Evolutionary conservation across 768 basidiomycete genomes (phyloP).

Genomic region (Xerocomus potaroensis): DNA sequence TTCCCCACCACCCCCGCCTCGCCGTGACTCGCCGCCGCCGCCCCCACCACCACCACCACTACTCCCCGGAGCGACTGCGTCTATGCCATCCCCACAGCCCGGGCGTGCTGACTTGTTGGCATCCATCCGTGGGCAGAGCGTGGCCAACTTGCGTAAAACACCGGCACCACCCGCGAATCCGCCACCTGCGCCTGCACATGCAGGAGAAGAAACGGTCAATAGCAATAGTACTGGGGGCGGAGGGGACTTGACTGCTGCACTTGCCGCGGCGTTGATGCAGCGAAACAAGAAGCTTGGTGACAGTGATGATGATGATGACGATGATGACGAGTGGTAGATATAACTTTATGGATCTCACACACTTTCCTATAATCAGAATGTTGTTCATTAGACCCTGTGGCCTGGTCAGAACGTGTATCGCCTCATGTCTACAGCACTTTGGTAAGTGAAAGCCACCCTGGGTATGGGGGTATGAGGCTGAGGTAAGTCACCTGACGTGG

Average conservation of each 20-base stretch:
- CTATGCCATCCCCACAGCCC: constrained; percentile 45
- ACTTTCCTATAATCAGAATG: constrained; percentile 8
- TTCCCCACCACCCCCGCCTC: constrained; percentile 36
- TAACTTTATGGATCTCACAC: constrained; percentile 4
- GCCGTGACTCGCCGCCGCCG: constrained; percentile 33
- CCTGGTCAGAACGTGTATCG: not conserved
- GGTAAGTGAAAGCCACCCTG: no score
- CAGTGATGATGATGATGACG: constrained; percentile 76
- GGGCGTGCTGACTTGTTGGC: constrained; percentile 67
- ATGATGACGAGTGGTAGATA: constrained; percentile 59
- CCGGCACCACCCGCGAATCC: constrained; percentile 29
- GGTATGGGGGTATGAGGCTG: constrained; percentile 17
- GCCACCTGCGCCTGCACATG: constrained; percentile 31
- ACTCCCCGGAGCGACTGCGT: constrained; percentile 25
- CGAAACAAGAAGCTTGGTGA: constrained; percentile 87
- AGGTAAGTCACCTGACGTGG: constrained; percentile 17
- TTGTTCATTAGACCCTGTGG: not conserved
- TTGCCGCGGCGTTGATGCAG: constrained; percentile 78
- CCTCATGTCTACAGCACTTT: not conserved
- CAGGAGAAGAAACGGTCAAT: constrained; percentile 29
- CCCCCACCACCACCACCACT: constrained; percentile 40
- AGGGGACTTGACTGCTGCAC: constrained; percentile 75
- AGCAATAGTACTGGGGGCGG: constrained; percentile 36
- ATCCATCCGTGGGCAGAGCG: constrained; percentile 78
- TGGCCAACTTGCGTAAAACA: constrained; percentile 65